A percentile compares a stretch with the other conserved stretches of the same genome.
phyloP scores from a whole-genome alignment of 768 basidiomycete species.

The Amanita brunnescens region DNA sequence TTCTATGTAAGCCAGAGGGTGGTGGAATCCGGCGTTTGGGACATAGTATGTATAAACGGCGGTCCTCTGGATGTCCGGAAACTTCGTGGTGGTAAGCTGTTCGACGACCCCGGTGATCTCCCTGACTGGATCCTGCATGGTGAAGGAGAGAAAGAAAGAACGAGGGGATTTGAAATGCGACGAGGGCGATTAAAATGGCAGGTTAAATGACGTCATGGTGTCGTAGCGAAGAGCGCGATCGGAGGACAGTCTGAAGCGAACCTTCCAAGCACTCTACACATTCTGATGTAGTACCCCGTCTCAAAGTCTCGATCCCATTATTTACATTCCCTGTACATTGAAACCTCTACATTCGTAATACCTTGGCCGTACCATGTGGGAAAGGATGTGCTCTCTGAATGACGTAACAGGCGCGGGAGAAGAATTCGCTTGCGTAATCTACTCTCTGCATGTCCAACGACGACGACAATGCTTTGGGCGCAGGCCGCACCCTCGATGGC shows the following conservation, averaged over 20 bases:
- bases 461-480: conserved; percentile 19
- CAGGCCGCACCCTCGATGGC: conserved; percentile 42
- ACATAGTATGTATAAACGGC: conserved; percentile 39
- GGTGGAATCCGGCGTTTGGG: conserved; percentile 41
- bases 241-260: too few species aligned
- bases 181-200: background rate
- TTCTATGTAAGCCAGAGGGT: conserved; percentile 40
- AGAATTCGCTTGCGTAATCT: conserved; percentile 1
- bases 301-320: too few species aligned
- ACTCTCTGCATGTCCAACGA: conserved; percentile 26
- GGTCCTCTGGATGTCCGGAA: conserved; percentile 36
- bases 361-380: too few species aligned
- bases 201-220: background rate
- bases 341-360: too few species aligned
- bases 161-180: background rate
- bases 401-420: background rate
- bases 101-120: conserved; percentile 36
- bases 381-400: conserved; percentile 44
- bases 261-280: too few species aligned
- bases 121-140: conserved; percentile 44
- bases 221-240: background rate
- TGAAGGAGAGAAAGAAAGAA: conserved; percentile 10
- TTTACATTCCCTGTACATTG: too few species aligned
- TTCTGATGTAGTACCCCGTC: too few species aligned
- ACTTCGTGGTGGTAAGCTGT: conserved; percentile 31